Conservation (phyloP, 208 protist genomes). For the Leishmania tropica region DNA sequence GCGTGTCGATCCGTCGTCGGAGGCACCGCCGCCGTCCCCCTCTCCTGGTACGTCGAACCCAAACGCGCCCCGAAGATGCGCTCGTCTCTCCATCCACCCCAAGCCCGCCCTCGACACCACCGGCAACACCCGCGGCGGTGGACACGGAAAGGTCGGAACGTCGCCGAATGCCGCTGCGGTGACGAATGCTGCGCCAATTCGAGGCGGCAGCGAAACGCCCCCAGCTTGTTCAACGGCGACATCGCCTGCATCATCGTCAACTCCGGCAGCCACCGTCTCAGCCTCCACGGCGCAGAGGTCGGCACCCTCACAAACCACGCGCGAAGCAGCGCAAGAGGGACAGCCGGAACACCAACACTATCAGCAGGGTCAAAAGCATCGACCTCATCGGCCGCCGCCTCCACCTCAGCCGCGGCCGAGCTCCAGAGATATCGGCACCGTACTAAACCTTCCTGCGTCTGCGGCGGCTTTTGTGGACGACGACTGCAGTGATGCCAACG, state of each 20-base stretch:
- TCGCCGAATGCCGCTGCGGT: neutral
- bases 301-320: neutral
- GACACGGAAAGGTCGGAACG: neutral
- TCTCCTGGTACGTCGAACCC: neutral
- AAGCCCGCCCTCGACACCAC: neutral
- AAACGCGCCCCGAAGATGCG: too few relatives aligned
- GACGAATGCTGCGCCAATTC: neutral
- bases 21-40: neutral
- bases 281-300: neutral
- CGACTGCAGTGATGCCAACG: slow-evolving; percentile 8
- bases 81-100: slow-evolving; percentile 14
- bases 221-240: neutral
- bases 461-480: neutral
- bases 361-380: neutral
- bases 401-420: neutral
- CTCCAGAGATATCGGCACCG: neutral
- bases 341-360: neutral
- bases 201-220: neutral
- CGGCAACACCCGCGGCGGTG: too few relatives aligned
- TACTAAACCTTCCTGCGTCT: neutral
- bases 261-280: neutral
- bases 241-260: neutral
- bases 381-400: slow-evolving; percentile 9
- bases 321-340: neutral
- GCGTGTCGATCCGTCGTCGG: neutral